phyloP scores from a whole-genome alignment of 441 rosid species.

The Erodium chrysanthum region DNA sequence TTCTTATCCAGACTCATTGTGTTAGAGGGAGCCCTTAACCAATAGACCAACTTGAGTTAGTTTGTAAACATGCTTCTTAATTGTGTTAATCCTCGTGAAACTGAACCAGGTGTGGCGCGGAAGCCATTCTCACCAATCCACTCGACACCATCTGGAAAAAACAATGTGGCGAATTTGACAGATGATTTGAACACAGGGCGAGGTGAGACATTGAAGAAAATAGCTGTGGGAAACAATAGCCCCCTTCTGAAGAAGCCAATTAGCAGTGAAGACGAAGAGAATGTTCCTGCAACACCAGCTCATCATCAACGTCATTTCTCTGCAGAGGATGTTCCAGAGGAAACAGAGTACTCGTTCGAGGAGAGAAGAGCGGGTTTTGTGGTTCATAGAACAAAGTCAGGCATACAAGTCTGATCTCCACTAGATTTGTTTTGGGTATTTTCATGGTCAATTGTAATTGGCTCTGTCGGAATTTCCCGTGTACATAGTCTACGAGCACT shows the following conservation, averaged over 20 bases:
- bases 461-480: neutral
- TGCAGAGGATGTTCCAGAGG: slow-evolving; percentile 33
- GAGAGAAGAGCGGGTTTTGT: slow-evolving; percentile 70
- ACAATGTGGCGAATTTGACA: slow-evolving; percentile 29
- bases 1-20: no score
- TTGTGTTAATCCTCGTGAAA: neutral
- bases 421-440: neutral
- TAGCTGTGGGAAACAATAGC: slow-evolving; percentile 19
- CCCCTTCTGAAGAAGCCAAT: slow-evolving; percentile 30
- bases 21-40: no score
- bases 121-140: slow-evolving; percentile 85
- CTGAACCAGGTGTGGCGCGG: slow-evolving; percentile 48
- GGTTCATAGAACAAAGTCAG: slow-evolving; percentile 33
- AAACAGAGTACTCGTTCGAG: slow-evolving; percentile 67
- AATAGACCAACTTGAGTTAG: no score
- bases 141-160: slow-evolving; percentile 38
- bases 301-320: slow-evolving; percentile 17
- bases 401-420: slow-evolving; percentile 35
- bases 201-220: slow-evolving; percentile 27
- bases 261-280: slow-evolving; percentile 40
- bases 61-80: no score
- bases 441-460: neutral
- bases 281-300: slow-evolving; percentile 52
- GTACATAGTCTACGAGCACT: no score
- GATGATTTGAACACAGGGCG: slow-evolving; percentile 21